Percentiles rank a stretch among this genome's conserved stretches.
These are phyloP conservation scores for Phytophthora rubi DNA, from an alignment of 352 stramenopile genomes.

Conservation along the genomic window DNA sequence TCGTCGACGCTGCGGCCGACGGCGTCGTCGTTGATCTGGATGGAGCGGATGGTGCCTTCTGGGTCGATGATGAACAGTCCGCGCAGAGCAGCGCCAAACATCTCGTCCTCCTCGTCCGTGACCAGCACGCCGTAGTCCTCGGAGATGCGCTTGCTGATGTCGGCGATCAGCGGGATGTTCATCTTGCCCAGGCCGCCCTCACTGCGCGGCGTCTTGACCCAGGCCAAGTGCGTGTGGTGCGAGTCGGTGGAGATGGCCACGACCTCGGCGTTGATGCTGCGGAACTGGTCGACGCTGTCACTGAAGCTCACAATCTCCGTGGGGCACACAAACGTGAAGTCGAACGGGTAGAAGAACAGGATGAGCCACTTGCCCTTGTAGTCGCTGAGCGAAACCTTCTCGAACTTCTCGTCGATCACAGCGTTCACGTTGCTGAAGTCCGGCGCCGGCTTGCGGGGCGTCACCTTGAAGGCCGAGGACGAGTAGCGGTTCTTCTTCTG, in stretches of 20 bases:
- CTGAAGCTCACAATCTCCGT: constrained; percentile 88
- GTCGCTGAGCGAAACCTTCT: constrained; percentile 79
- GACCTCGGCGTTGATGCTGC: constrained; percentile 80
- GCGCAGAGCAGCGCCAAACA: constrained; percentile 76
- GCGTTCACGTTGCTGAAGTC: constrained; percentile 81
- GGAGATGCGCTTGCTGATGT: constrained; percentile 88
- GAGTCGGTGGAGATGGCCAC: constrained; percentile 86
- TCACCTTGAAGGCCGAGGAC: constrained; percentile 74
- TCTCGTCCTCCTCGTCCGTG: constrained; percentile 83
- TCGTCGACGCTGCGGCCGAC: constrained; percentile 85
- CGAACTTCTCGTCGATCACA: constrained; percentile 81
- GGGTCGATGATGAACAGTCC: constrained; percentile 89
- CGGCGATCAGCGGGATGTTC: constrained; percentile 82
- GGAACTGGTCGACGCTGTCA: constrained; percentile 73
- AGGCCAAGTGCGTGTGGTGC: constrained; percentile 87
- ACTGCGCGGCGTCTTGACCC: constrained; percentile 80
- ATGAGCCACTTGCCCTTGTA: constrained; percentile 85
- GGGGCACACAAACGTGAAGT: constrained; percentile 89
- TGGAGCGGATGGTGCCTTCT: constrained; percentile 81
- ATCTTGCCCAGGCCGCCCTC: constrained; percentile 83
- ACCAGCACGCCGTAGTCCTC: constrained; percentile 87
- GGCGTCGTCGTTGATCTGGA: constrained; percentile 87
- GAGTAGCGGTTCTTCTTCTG: constrained; percentile 87
- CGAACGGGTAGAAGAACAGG: constrained; percentile 90
- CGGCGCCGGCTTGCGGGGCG: constrained; percentile 72